Percentiles rank a stretch among this genome's conserved stretches.
These are phyloP conservation scores for Diaporthe helianthi DNA, from an alignment of 2,329 filamentous ascomycete species.

Conservation along the genomic window DNA sequence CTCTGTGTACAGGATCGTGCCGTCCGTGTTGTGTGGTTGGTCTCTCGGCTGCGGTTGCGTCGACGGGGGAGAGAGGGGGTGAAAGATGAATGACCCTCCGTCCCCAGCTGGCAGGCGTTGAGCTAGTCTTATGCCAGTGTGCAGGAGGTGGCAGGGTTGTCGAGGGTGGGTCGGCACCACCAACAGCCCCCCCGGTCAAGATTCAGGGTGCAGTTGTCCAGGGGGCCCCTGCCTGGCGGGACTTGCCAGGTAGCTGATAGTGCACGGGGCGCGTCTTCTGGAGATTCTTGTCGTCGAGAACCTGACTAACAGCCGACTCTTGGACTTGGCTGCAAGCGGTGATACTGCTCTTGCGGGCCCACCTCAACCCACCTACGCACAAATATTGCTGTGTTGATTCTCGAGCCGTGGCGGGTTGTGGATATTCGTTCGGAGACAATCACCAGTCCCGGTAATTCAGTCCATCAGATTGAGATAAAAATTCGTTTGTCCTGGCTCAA, in stretches of 20 bases:
- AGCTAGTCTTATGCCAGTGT: constrained; percentile 35
- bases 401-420: constrained; percentile 19
- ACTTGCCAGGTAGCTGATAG: constrained; percentile 28
- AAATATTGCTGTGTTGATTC: neutral
- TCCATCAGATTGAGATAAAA: constrained; percentile 12
- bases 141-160: constrained; percentile 27
- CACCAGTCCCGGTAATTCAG: neutral
- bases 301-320: neutral
- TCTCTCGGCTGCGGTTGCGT: constrained; percentile 18
- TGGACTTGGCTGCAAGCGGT: constrained; percentile 11
- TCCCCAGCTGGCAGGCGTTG: constrained; percentile 29
- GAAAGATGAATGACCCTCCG: constrained; percentile 1
- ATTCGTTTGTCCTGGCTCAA: constrained; percentile 3
- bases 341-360: constrained; percentile 7
- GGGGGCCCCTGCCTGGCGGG: constrained; percentile 26
- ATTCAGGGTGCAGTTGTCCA: constrained; percentile 14
- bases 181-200: constrained; percentile 12
- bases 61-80: constrained; percentile 25
- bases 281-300: constrained; percentile 19
- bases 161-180: constrained; percentile 1
- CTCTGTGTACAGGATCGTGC: constrained; percentile 17
- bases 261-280: constrained; percentile 31
- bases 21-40: constrained; percentile 26
- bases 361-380: constrained; percentile 6
- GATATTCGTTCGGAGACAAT: neutral